These are phyloP conservation scores for Myriosclerotinia scirpicola DNA, from an alignment of 2,329 filamentous ascomycete genomes.

Conservation along the genomic window DNA sequence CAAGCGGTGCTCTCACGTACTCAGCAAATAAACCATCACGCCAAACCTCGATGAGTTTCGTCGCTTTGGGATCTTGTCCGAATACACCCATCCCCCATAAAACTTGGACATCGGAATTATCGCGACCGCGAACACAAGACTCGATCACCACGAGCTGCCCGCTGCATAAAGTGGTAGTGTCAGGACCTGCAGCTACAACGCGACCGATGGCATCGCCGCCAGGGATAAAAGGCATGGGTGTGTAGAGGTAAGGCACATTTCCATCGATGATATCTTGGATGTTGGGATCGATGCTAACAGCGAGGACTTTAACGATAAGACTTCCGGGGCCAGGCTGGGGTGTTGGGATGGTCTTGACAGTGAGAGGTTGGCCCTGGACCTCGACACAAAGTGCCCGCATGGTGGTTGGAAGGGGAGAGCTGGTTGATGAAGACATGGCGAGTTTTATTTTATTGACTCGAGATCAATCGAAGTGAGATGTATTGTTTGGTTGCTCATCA, in stretches of 20 bases:
- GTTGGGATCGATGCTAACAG: conserved; percentile 43
- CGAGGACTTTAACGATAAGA: conserved; percentile 45
- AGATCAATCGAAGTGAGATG: neutral
- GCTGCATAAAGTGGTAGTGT: conserved; percentile 38
- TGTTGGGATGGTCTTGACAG: conserved; percentile 40
- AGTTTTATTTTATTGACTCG: too few relatives aligned
- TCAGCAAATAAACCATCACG: conserved; percentile 39
- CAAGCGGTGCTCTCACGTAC: too few relatives aligned
- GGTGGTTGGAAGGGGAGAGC: neutral
- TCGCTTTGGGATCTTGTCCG: conserved; percentile 34
- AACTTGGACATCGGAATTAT: conserved; percentile 39
- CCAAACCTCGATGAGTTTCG: conserved; percentile 41
- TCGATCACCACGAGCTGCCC: conserved; percentile 44
- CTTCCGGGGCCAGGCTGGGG: conserved; percentile 41
- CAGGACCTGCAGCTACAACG: conserved; percentile 40
- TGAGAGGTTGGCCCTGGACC: conserved; percentile 25
- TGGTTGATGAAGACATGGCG: neutral
- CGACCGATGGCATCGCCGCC: conserved; percentile 42
- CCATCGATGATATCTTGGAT: conserved; percentile 44
- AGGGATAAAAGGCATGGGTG: conserved; percentile 33
- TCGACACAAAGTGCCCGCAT: conserved; percentile 2
- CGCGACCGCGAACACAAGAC: conserved; percentile 41
- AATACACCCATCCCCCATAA: conserved; percentile 36
- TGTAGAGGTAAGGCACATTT: conserved; percentile 35
- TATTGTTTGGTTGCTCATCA: neutral